Evolutionary conservation across 805 yeast species (phyloP), one percentile per base, ranked within the genome.

Genomic region (Saturnispora mendoncae): DNA sequence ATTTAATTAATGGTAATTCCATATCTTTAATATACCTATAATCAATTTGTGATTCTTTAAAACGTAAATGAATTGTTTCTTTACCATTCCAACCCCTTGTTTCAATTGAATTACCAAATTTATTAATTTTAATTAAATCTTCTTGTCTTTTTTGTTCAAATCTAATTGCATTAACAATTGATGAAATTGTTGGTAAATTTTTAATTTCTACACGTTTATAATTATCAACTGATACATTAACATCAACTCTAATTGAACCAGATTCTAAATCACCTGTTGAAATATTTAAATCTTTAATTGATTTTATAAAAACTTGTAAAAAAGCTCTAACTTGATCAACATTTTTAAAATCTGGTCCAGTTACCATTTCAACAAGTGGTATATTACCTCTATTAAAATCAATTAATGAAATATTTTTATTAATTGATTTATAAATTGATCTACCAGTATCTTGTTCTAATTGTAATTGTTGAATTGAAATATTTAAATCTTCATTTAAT

Each of bases 401-500:
- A 15, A 90, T 71, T 36, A 72, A 61, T 2, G 67, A 52, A 39
- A 57, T 51, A n/a, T 56, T 50, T 4, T 23, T 21, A 23, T 42
- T 29, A 7, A 64, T 62, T 23, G 64, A 60, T 39, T 65, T 64
- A 57, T 85, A 80, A 14, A 71, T 65, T 1, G 90, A 74, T 52
- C 85, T 80, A 2, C 94, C 97, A 0, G 97, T 90, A 55, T 90
- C 98, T 60, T 92, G 98, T 56, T 92, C 98, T 18, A 92, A 62
- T 57, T 92, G 98, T 30, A 92, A 61, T 60, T 90, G 97, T 42
- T 72, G 77, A 20, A 92, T 77, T 2, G 73, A 60, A 7, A 87
- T 81, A 5, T 46, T 53, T 38, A 77, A 71, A 24, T 59, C 63
- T 2, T 61, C 59, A 4, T 60, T 57, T 2, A 63, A 53, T 7